Evolutionary conservation across 768 basidiomycete genomes (phyloP).

Genomic region (Nevesoporus exiguus): DNA sequence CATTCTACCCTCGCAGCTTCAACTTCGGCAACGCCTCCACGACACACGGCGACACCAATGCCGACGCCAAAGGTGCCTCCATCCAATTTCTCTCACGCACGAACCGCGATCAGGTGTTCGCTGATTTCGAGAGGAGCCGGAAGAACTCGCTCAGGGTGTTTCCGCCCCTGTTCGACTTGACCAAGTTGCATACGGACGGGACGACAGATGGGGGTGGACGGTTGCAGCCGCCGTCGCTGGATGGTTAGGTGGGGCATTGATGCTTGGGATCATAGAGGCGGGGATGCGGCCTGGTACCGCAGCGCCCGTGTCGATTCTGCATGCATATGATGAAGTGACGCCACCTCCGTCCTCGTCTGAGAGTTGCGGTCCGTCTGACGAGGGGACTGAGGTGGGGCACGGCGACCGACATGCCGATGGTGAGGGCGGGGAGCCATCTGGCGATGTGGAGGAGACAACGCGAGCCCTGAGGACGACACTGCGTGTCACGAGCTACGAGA

Average conservation of each 20-base stretch:
- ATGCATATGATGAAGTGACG: slow-evolving; percentile 39
- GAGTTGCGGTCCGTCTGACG: background rate
- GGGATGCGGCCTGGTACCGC: background rate
- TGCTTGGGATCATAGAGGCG: too few species aligned
- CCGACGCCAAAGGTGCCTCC: slow-evolving; percentile 29
- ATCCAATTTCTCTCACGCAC: slow-evolving; percentile 41
- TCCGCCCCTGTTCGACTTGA: slow-evolving; percentile 25
- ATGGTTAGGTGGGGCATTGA: background rate
- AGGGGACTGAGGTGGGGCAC: background rate
- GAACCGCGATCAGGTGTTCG: slow-evolving; percentile 33
- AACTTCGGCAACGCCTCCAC: slow-evolving; percentile 39
- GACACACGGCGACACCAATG: background rate
- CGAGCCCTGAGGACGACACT: slow-evolving; percentile 6
- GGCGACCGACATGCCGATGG: background rate
- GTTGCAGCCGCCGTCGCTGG: slow-evolving; percentile 9
- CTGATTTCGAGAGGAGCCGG: slow-evolving; percentile 21
- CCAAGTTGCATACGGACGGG: slow-evolving; percentile 20
- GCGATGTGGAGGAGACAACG: slow-evolving; percentile 16
- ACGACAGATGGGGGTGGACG: slow-evolving; percentile 18
- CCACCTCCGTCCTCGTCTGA: background rate
- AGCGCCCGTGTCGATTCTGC: slow-evolving; percentile 39
- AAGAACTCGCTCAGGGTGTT: slow-evolving; percentile 14
- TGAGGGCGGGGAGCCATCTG: background rate
- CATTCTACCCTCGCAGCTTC: slow-evolving; percentile 36
- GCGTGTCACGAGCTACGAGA: slow-evolving; percentile 10